Base-by-base conservation (phyloP, 495 filamentous ascomycete genomes). In the Xylaria scruposa region DNA sequence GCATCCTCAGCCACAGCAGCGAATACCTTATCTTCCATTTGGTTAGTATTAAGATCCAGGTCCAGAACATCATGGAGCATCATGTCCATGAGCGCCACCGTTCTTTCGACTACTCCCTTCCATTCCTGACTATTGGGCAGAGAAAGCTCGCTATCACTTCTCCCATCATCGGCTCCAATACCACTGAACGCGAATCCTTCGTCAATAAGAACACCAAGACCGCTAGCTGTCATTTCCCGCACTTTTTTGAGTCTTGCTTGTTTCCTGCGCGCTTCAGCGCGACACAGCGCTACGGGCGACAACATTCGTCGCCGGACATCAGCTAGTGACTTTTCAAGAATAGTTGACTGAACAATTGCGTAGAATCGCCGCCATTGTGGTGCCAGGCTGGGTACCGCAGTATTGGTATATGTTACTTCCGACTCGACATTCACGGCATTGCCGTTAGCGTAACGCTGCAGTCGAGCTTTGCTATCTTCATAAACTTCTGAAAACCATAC, bases 201-300 rank as follows among this genome's bases (percentile, higher is more conserved):
- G 62, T 93, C 92, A 77, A 97, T 89, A 4, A 98, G 85, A 13
- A 98, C 87, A 3, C 96, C 96, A 5, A 98, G 82, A 15, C 93
- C 93, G 76, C 91, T 92, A n/a, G 95, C 93, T 68, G 92, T 92
- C 78, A 94, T 87, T 76, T 94, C 89, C 51, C 91, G 88, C 49
- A 94, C 83, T 60, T 84, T 84, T 72, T 86, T 87, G 44, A 99
- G 85, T 15, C 79, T 81, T n/a, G 85, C 82, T 79, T 88, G 90
- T 76, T 95, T 97, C 65, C 82, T 79, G 21, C 88, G 85, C 10
- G 92, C 91, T 72, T 97, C 90, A 17, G 90, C 83, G 38, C 92
- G 88, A 62, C 88, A 90, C 7, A 90, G 77, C 33, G 91, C 88
- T 66, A 97, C 85, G 4, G 93, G 93, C 7, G 90, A 90, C 33